phyloP scores from a whole-genome alignment of 345 rosid species.

The Schrenkiella parvula region DNA sequence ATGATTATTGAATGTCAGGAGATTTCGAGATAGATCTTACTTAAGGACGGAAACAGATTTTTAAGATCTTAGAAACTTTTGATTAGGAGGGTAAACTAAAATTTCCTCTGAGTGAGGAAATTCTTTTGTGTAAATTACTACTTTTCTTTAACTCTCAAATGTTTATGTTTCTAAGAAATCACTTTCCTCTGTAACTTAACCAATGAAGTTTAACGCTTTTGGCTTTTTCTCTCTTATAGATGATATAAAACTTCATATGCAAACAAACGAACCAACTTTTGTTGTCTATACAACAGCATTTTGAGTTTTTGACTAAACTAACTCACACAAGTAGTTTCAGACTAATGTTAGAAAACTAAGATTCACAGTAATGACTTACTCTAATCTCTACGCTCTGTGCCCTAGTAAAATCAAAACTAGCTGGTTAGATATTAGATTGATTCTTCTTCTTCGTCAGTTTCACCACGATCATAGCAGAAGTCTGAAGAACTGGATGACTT shows the following conservation, averaged over 20 bases:
- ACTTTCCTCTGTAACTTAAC: neutral
- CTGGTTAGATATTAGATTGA: conserved; percentile 4
- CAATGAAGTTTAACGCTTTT: conserved; percentile 18
- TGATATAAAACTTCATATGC: neutral
- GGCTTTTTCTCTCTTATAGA: neutral
- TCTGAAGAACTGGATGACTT: conserved; percentile 34
- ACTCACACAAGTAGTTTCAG: conserved; percentile 9
- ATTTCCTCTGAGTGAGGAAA: conserved; percentile 12
- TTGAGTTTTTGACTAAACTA: neutral
- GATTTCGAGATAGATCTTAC: conserved; percentile 18
- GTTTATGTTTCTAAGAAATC: conserved; percentile 11
- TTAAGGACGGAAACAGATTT: conserved; percentile 5
- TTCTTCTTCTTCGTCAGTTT: conserved; percentile 37
- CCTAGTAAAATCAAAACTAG: conserved; percentile 8
- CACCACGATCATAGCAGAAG: conserved; percentile 27
- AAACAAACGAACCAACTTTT: neutral
- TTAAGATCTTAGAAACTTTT: conserved; percentile 20
- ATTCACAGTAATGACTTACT: neutral
- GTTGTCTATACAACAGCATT: conserved; percentile 4
- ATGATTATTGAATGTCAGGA: conserved; percentile 18
- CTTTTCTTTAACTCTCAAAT: conserved; percentile 15
- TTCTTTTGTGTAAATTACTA: conserved; percentile 28
- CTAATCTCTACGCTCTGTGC: conserved; percentile 2
- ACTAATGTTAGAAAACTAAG: conserved; percentile 19
- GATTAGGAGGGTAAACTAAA: conserved; percentile 23